These are phyloP conservation scores for Hyphopichia burtonii DNA, from an alignment of 1,139 yeast species.

Conservation along the genomic window DNA sequence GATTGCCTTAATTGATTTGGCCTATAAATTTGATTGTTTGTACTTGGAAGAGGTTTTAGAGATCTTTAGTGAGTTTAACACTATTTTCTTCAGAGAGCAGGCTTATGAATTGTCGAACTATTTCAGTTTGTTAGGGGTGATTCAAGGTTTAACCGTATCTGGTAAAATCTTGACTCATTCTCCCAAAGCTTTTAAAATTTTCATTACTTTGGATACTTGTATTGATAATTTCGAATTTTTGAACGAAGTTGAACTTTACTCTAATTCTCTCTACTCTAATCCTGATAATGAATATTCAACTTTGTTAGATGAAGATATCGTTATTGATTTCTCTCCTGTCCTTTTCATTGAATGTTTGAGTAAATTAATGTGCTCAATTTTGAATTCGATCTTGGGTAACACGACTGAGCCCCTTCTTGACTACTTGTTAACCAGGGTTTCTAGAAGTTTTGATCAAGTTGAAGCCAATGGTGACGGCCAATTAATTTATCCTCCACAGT, in stretches of 20 bases:
- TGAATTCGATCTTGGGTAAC: slow-evolving; percentile 28
- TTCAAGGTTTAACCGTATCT: slow-evolving; percentile 40
- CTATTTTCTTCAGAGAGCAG: slow-evolving; percentile 19
- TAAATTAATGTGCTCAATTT: slow-evolving; percentile 34
- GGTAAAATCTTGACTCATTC: slow-evolving; percentile 32
- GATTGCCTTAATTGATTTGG: slow-evolving; percentile 36
- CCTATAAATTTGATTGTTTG: slow-evolving; percentile 27
- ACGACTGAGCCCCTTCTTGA: slow-evolving; percentile 26
- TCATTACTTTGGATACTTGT: slow-evolving; percentile 34
- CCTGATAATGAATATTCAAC: slow-evolving; percentile 20
- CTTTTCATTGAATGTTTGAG: slow-evolving; percentile 45
- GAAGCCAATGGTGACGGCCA: slow-evolving; percentile 5
- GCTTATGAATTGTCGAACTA: slow-evolving; percentile 35
- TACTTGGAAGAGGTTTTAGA: slow-evolving; percentile 27
- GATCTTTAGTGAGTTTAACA: slow-evolving; percentile 29
- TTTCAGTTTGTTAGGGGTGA: slow-evolving; percentile 45
- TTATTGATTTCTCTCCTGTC: slow-evolving; percentile 40
- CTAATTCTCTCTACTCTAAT: slow-evolving; percentile 23
- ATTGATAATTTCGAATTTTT: slow-evolving; percentile 43
- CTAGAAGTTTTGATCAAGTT: slow-evolving; percentile 17
- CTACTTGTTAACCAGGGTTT: slow-evolving; percentile 25
- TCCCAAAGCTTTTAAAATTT: slow-evolving; percentile 29
- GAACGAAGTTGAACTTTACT: slow-evolving; percentile 36
- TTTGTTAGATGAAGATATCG: slow-evolving; percentile 30
- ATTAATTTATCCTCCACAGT: slow-evolving; percentile 5